phyloP scores from a whole-genome alignment of 2,329 filamentous ascomycete species.

The Xylaria sp. region DNA sequence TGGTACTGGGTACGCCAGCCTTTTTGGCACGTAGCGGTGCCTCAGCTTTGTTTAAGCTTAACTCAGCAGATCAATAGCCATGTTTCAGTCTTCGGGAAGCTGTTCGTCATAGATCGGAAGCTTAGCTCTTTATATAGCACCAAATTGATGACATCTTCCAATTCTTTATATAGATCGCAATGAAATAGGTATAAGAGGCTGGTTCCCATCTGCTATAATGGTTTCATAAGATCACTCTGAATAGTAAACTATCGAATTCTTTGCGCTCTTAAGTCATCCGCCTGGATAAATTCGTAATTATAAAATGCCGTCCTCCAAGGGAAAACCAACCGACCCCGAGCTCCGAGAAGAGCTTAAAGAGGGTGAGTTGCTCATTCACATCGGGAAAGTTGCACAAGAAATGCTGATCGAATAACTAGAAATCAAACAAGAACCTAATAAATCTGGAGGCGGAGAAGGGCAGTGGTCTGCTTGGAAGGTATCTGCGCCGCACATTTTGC shows the following conservation, averaged over 20 bases:
- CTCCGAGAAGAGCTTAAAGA: conserved; percentile 55
- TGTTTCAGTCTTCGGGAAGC: no score
- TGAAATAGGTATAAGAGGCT: background rate
- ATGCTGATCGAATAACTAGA: conserved; percentile 44
- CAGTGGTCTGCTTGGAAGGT: conserved; percentile 55
- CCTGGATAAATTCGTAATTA: background rate
- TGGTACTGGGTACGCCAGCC: no score
- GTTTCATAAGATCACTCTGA: background rate
- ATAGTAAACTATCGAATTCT: background rate
- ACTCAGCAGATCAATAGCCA: no score
- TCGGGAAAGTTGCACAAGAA: background rate
- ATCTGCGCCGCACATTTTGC: background rate
- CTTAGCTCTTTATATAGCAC: background rate
- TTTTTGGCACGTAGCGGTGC: no score
- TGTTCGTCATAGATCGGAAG: conserved; percentile 29
- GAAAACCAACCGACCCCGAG: conserved; percentile 55
- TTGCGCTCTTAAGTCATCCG: background rate
- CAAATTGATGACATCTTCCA: background rate
- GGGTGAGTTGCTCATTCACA: conserved; percentile 41
- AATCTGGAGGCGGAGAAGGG: conserved; percentile 55
- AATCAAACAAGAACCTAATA: conserved; percentile 56
- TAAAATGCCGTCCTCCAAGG: conserved; percentile 54
- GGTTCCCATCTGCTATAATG: no score
- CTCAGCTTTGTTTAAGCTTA: no score
- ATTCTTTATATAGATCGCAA: background rate